phyloP scores from a whole-genome alignment of 345 rosid genomes.

The Durio zibethinus region DNA sequence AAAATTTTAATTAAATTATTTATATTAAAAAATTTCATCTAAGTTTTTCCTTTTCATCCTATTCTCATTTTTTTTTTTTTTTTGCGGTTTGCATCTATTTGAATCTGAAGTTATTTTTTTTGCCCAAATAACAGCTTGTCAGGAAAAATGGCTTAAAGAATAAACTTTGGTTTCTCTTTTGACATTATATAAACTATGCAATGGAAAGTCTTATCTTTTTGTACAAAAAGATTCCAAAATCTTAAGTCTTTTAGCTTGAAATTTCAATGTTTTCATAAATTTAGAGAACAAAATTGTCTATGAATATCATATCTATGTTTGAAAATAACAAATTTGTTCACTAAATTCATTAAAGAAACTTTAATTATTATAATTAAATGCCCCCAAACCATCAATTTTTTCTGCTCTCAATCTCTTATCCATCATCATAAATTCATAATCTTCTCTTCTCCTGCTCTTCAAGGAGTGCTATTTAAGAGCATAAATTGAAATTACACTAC shows the following conservation, averaged over 20 bases:
- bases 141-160: background rate
- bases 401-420: background rate
- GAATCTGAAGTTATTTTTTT: background rate
- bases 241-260: background rate
- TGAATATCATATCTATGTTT: too few relatives aligned
- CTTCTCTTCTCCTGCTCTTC: background rate
- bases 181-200: background rate
- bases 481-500: background rate
- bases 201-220: background rate
- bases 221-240: background rate
- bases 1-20: too few relatives aligned
- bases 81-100: too few relatives aligned
- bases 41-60: too few relatives aligned
- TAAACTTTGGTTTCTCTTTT: background rate
- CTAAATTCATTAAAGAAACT: background rate
- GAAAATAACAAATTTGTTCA: too few relatives aligned
- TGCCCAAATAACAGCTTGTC: background rate
- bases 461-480: background rate
- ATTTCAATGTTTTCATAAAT: too few relatives aligned
- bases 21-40: too few relatives aligned
- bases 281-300: too few relatives aligned
- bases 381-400: background rate
- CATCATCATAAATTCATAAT: background rate
- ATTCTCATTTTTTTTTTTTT: too few relatives aligned
- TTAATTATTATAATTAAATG: background rate